Evolutionary conservation across 1,139 yeast genomes (phyloP), one percentile per base, ranked within the genome.

Genomic region (Diutina sp.): DNA sequence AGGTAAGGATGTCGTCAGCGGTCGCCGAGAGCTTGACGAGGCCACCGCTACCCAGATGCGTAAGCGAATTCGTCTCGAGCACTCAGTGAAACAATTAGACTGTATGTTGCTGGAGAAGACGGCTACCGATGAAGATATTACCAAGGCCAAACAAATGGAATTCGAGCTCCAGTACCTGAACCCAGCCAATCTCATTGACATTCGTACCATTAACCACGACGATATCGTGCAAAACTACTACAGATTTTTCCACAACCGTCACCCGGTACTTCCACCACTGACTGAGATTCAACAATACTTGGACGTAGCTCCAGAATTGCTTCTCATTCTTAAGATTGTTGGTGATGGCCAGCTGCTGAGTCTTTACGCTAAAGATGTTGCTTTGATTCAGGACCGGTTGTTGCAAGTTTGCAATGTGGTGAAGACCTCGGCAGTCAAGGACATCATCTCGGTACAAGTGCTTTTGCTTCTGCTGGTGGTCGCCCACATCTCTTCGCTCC

Each of bases 401-500:
- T 60, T 70, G 2, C 70, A 68, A 54, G 70, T 70, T 54, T 65
- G 74, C 4, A 68, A 72, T 45, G 66, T 70, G 16, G 64, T 72
- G 9, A 71, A 72, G 16, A 28, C 53, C 6, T 59, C 60, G 48
- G 50, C 55, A 4, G 21, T 35, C 7, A 67, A 68, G 48, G 82
- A 78, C 62, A 63, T 78, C 5, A 62, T 77, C 1, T 65, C 79
- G 0, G 58, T 78, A n/a, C 82, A 77, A 58, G 63, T 73, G 0
- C 58, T 77, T 46, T 61, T 75, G 4, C 58, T 78, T 18, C 57
- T 73, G 4, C 68, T 78, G 0, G 68, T 77, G 58, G 67, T 73
- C 6, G 70, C 79, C 8, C 83, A 78, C 58, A 73, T 78, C 14
- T 76, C 80, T 6, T 74, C 80, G 0, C 61, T 78, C 12, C 82